Base-by-base conservation (phyloP, 2,329 filamentous ascomycete genomes). In the Falciphora oryzae region DNA sequence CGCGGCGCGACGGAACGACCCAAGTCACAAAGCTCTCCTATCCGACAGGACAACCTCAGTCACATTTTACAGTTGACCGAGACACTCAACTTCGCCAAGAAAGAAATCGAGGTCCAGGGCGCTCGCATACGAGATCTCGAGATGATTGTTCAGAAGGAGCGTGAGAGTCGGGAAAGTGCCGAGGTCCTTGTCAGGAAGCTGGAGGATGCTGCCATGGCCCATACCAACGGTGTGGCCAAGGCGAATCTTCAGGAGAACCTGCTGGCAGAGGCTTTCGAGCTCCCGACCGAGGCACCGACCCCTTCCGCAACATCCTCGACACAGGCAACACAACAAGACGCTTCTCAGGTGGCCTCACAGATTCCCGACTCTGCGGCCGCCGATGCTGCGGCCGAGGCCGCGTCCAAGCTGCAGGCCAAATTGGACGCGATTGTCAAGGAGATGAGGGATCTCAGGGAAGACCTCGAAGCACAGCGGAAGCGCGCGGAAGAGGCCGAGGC, bases 1-100 rank as follows among this genome's bases (percentile, higher is more conserved):
- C 85, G 93, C 64, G 83, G 83, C 5, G 87, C 91, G 31, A 93
- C 90, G 0, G 92, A 96, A 68, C 87, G 89, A 65, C 84, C 89
- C 11, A 91, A 89, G 73, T 79, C 82, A 1, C 76, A 78, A 38
- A 76, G 79, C 3, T 90, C 87, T 0, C 87, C 87, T 0, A 79
- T 85, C 50, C 83, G 86, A 14, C 82, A 81, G 64, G 84, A 86
- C 66, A 86, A 79, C 65, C 71, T 81, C 71, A 89, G 88, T 71
- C 93, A 97, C 71, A 92, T 97, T 64, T 79, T 94, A 6, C 88
- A 91, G 25, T 81, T 99, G 18, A 92, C 93, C 8, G 93, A 97
- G 71, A 92, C 92, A 27, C 80, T 99, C 58, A 91, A 89, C 64
- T 87, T 85, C 65, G 91, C 93, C 13, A 96, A 92, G 78, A 90